Evolutionary conservation across 2,329 filamentous ascomycete species (phyloP).

Genomic region (Penicillium decumbens): DNA sequence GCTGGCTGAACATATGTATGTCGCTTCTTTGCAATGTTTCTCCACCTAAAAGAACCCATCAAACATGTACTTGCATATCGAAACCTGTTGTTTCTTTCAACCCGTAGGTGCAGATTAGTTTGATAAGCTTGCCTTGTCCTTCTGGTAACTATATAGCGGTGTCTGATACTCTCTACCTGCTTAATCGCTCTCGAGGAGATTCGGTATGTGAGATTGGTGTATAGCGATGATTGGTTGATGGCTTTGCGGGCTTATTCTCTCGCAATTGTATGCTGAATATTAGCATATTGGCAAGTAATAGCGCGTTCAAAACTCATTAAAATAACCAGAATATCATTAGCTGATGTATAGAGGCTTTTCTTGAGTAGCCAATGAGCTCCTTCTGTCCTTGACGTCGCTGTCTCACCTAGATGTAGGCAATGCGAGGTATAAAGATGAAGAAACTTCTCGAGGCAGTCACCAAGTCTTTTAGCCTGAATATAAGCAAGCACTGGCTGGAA

Average conservation of each 20-base stretch:
- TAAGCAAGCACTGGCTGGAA: too few species aligned
- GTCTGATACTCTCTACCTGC: background rate
- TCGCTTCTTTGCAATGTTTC: too few species aligned
- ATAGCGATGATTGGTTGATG: background rate
- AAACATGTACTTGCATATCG: too few species aligned
- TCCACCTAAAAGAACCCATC: too few species aligned
- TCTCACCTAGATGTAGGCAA: too few species aligned
- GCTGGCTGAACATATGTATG: too few species aligned
- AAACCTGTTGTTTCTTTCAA: background rate
- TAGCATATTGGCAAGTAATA: background rate
- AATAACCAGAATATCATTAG: background rate
- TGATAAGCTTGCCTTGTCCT: background rate
- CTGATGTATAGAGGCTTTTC: too few species aligned
- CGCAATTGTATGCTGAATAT: background rate
- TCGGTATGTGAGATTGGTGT: background rate
- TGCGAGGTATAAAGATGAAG: too few species aligned
- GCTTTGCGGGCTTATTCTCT: background rate
- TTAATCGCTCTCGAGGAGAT: background rate
- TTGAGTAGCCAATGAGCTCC: too few species aligned
- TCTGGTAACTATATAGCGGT: background rate
- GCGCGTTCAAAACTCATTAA: background rate
- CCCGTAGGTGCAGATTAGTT: background rate
- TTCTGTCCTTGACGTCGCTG: too few species aligned
- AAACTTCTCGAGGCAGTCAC: too few species aligned
- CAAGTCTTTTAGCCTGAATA: too few species aligned